phyloP scores from a whole-genome alignment of 164 flowering plant species.

The Paratinospora sagittata region DNA sequence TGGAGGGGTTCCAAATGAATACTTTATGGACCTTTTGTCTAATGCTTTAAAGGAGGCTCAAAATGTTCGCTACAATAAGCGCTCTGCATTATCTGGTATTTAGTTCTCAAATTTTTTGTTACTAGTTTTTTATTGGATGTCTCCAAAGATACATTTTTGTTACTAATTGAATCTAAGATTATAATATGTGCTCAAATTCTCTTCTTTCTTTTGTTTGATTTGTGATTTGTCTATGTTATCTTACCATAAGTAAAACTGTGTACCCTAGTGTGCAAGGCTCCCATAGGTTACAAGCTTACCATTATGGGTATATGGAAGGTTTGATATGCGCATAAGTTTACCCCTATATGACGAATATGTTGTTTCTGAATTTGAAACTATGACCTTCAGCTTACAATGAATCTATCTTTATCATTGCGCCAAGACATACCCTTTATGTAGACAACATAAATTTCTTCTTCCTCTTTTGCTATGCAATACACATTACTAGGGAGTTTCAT shows the following conservation, averaged over 20 bases:
- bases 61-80: constrained; percentile 28
- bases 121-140: neutral
- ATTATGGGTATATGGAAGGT: no score
- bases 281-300: no score
- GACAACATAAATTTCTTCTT: neutral
- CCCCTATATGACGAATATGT: no score
- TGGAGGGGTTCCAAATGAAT: constrained; percentile 59
- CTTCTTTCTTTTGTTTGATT: neutral
- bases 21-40: constrained; percentile 35
- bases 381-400: no score
- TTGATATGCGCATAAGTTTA: no score
- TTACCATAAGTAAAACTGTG: neutral
- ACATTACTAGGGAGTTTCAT: neutral
- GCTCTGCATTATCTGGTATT: constrained; percentile 51
- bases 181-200: neutral
- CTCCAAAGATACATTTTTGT: neutral
- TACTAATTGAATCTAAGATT: neutral
- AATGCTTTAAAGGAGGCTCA: constrained; percentile 44
- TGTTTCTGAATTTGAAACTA: no score
- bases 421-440: neutral
- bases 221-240: neutral
- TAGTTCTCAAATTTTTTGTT: neutral
- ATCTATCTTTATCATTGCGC: no score
- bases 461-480: neutral
- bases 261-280: neutral